Percentiles rank a stretch among this genome's conserved stretches.
Evolutionary conservation across 345 rosid species (phyloP).

Genomic region (Citrus cavaleriei): DNA sequence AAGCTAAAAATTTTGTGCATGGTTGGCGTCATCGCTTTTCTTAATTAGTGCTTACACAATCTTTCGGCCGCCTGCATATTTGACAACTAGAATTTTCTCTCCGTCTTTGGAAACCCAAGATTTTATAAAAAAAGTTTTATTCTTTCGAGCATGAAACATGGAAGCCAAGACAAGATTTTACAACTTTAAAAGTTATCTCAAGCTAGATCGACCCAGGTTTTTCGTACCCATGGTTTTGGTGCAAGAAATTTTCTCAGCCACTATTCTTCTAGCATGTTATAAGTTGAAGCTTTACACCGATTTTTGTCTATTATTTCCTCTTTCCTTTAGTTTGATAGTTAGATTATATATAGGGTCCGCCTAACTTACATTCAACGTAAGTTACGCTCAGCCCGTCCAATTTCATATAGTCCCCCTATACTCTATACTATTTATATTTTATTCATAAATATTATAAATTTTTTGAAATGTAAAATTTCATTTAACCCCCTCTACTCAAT

Average conservation of each 20-base stretch:
- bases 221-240: background rate
- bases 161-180: background rate
- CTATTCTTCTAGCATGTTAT: background rate
- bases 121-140: background rate
- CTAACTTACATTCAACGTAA: too few relatives aligned
- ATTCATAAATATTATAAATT: too few relatives aligned
- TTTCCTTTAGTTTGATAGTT: background rate
- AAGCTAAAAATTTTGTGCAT: background rate
- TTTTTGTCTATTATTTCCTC: background rate
- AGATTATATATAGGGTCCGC: too few relatives aligned
- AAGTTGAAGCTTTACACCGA: background rate
- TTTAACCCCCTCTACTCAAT: too few relatives aligned
- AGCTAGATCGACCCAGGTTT: background rate
- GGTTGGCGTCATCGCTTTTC: background rate
- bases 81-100: background rate
- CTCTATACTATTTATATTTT: too few relatives aligned
- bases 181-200: background rate
- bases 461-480: too few relatives aligned
- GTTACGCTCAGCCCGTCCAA: too few relatives aligned
- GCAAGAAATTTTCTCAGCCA: too few relatives aligned
- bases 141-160: background rate
- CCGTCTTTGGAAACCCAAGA: background rate
- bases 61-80: slow-evolving; percentile 8
- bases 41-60: background rate
- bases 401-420: too few relatives aligned